These are phyloP conservation scores for Eucalyptus curtisii DNA, from an alignment of 345 rosid species.

Conservation along the genomic window DNA sequence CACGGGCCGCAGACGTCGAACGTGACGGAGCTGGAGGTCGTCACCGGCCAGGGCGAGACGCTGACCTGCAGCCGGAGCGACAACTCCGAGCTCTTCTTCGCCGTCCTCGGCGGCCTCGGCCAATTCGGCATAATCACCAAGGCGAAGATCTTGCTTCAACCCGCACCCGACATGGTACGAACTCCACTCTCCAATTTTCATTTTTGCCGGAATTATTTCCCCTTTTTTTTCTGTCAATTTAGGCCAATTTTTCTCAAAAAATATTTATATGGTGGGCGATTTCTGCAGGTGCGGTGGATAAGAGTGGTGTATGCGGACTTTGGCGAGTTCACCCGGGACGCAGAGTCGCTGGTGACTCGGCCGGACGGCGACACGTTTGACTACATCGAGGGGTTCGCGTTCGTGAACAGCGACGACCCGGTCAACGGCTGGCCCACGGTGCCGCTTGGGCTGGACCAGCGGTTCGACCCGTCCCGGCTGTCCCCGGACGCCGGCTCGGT, in stretches of 20 bases:
- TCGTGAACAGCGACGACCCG: slow-evolving; percentile 71
- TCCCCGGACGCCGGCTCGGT: slow-evolving; percentile 54
- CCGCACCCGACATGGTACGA: slow-evolving; percentile 77
- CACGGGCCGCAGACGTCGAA: slow-evolving; percentile 80
- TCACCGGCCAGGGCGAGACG: slow-evolving; percentile 67
- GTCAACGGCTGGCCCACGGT: slow-evolving; percentile 87
- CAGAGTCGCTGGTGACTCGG: slow-evolving; percentile 70
- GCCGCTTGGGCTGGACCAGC: slow-evolving; percentile 24
- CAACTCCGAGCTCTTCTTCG: slow-evolving; percentile 61
- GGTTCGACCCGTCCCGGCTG: slow-evolving; percentile 27
- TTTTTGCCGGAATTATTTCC: background rate
- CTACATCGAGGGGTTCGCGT: slow-evolving; percentile 87
- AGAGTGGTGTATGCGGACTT: slow-evolving; percentile 73
- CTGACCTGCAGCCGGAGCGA: slow-evolving; percentile 40
- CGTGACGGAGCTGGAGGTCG: slow-evolving; percentile 85
- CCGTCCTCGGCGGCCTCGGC: slow-evolving; percentile 78
- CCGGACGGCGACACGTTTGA: slow-evolving; percentile 47
- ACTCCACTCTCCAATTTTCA: background rate
- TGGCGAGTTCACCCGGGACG: slow-evolving; percentile 52
- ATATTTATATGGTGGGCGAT: background rate
- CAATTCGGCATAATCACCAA: slow-evolving; percentile 88
- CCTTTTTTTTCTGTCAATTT: background rate
- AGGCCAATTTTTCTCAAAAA: background rate
- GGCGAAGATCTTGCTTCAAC: slow-evolving; percentile 58
- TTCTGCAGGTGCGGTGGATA: slow-evolving; percentile 82